These are phyloP conservation scores for Tetraselmis striata DNA, from an alignment of 139 green algal genomes.

Conservation along the genomic window DNA sequence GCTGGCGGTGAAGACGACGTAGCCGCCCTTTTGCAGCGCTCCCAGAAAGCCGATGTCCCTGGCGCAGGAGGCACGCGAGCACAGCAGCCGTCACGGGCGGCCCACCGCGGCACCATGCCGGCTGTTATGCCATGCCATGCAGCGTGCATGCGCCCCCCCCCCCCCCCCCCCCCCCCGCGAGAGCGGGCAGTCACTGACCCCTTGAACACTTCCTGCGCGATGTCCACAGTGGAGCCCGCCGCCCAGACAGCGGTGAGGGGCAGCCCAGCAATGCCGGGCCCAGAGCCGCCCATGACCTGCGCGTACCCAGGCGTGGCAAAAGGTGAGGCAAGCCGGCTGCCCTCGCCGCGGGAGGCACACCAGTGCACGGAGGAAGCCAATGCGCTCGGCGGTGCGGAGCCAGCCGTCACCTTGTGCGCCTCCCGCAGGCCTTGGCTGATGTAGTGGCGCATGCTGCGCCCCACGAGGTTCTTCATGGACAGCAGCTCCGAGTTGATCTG, in stretches of 20 bases:
- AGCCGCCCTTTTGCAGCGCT: conserved; percentile 1
- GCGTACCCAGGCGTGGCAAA: conserved; percentile 8
- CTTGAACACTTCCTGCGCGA: conserved; percentile 30
- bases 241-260: conserved; percentile 70
- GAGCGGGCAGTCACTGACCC: too few relatives aligned
- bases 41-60: conserved; percentile 2
- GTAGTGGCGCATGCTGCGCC: conserved; percentile 64
- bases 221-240: conserved; percentile 44
- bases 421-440: conserved; percentile 47
- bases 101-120: too few relatives aligned
- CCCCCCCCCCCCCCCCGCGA: too few relatives aligned
- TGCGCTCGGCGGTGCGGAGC: too few relatives aligned
- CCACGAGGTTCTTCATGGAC: conserved; percentile 34
- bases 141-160: too few relatives aligned
- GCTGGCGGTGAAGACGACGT: conserved; percentile 3
- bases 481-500: conserved; percentile 16
- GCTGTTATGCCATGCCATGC: too few relatives aligned
- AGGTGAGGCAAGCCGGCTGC: too few relatives aligned
- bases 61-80: neutral
- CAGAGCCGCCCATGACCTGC: conserved; percentile 63
- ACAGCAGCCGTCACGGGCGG: too few relatives aligned
- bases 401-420: conserved; percentile 47
- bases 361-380: too few relatives aligned
- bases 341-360: too few relatives aligned
- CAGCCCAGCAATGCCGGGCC: conserved; percentile 62